Evolutionary conservation across 139 green algal species (phyloP).

Genomic region (Chlamydomonas urium): DNA sequence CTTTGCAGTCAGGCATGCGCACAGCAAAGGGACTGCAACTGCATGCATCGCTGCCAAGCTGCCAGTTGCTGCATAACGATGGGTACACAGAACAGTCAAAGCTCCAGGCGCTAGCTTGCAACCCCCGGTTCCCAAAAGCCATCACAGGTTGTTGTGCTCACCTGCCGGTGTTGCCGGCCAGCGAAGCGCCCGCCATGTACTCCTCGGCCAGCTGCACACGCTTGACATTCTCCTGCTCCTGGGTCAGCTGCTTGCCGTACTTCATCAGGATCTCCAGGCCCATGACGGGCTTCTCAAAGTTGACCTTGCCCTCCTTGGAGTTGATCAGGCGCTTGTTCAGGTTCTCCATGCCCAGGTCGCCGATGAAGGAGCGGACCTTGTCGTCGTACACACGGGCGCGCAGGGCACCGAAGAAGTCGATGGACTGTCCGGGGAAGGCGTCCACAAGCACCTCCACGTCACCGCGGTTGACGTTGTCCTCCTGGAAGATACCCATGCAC

Average conservation of each 20-base stretch:
- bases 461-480: slow-evolving; percentile 31
- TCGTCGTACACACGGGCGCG: slow-evolving; percentile 92
- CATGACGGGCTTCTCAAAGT: slow-evolving; percentile 87
- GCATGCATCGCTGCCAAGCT: no score
- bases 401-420: slow-evolving; percentile 99
- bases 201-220: slow-evolving; percentile 95
- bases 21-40: no score
- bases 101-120: no score
- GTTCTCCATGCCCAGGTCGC: slow-evolving; percentile 78
- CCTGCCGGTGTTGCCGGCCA: slow-evolving; percentile 67
- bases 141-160: no score
- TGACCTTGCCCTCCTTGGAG: slow-evolving; percentile 73
- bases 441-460: slow-evolving; percentile 88
- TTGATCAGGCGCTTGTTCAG: slow-evolving; percentile 90
- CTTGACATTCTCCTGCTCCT: slow-evolving; percentile 98
- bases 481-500: slow-evolving; percentile 96
- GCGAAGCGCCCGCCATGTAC: slow-evolving; percentile 84
- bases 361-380: slow-evolving; percentile 81
- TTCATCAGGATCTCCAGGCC: slow-evolving; percentile 75
- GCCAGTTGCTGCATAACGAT: no score
- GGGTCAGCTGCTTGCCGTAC: slow-evolving; percentile 83
- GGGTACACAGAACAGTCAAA: no score
- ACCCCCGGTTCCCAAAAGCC: no score
- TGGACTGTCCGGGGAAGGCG: slow-evolving; percentile 97
- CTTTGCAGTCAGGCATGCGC: no score